Evolutionary conservation across 2,329 filamentous ascomycete species (phyloP), one percentile per base, ranked within the genome.

Genomic region (Aspergillus melleus): DNA sequence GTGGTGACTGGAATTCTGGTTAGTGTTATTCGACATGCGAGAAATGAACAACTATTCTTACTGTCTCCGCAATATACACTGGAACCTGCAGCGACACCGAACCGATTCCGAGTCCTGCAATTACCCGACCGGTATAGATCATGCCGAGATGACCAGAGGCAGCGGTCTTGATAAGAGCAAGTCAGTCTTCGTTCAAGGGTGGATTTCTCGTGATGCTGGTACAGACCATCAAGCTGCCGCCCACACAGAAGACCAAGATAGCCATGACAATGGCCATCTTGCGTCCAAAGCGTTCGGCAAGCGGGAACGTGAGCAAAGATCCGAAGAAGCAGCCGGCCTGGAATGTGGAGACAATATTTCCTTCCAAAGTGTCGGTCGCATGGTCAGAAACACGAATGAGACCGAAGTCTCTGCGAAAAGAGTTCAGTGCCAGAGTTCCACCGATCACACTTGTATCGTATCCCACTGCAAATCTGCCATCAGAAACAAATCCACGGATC

Each of bases 301-400:
- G 82, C 20, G 76, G 79, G 63, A 89, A 91, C 62, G 86, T 88
- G 58, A 83, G 80, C 20, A 90, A 72, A 29, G 86, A 85, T 57
- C 90, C 90, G 68, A 92, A 92, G 78, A 93, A 92, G 61, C 89
- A 89, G 61, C 90, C 90, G n/a, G 90, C 90, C 74, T 92, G 90
- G 77, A 90, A 92, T 44, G 90, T 83, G 11, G 88, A 91, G 55
- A 92, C 89, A 62, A 92, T 91, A 72, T 92, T 92, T 8, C 55
- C 64, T 20, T 55, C 54, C 14, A 64, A 39, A 0, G 60, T 56
- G 52, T 64, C 54, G 2, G 52, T 58, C 4, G n/a, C 55, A 10
- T 49, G 22, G 2, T 58, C 55, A 2, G 62, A 59, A 2, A 36
- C 49, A 16, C 46, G 36, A 2, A 36, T 47, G 14, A 64, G 50